Base-by-base conservation (phyloP, 2,329 filamentous ascomycete genomes). In the Penicillium sp. region DNA sequence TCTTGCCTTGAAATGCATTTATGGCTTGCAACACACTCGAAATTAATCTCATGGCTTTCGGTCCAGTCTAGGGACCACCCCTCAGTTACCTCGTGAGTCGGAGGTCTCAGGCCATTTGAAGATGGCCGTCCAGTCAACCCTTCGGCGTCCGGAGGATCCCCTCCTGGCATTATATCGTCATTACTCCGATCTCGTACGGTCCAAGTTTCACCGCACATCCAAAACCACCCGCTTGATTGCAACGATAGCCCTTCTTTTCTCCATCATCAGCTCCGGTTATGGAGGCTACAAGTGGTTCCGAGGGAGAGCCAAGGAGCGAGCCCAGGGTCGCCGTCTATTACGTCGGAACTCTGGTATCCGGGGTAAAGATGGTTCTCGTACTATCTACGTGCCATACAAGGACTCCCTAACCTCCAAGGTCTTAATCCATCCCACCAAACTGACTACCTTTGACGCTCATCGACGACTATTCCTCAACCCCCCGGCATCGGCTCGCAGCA, bases 401-500 rank as follows among this genome's bases (percentile, higher is more conserved):
- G 85, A 92, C 65, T 70, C 68, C 25, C 57, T 68, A 45, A 96
- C 92, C 2, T 89, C 92, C 64, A 96, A 95, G 74, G 93, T 99
- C 47, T 88, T 89, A 56, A 97, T 99, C 62, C 82, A 91, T 70
- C 88, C 89, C 6, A 99, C 92, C 29, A 97, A 97, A 71, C 85
- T 87, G 21, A 89, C 93, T 36, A 99, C 94, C 0, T 99, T 97
- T 72, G 93, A 99, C 80, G 95, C 94, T 6, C 94, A 99, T 76
- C 85, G 94, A 31, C 84, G 95, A 27, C 82, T 99, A 31, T 99
- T 99, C 72, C 80, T 99, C 47, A 94, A 96, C 68, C 92, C 93
- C 1, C 92, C 92, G 5, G 83, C 91, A 59, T 89, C 92, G 19
- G 89, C 91, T 13, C 89, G 91, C 1, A 82, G 94, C 47, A 82